Evolutionary conservation across 768 basidiomycete genomes (phyloP), one percentile per base, ranked within the genome.

Genomic region (Lyophyllum decastes): DNA sequence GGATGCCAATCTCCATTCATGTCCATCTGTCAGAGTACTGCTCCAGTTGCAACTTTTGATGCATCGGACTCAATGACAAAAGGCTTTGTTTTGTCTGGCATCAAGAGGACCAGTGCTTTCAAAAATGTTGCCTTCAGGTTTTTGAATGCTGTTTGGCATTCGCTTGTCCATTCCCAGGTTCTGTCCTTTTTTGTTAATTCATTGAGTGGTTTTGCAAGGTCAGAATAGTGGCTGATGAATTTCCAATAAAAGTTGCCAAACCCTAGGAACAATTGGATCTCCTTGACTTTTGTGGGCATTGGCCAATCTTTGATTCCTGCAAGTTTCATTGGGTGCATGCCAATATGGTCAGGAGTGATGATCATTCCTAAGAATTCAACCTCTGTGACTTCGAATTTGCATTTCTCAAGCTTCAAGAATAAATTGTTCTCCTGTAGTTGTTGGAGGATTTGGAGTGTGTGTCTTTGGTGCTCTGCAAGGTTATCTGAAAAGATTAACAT

Each of bases 291-390:
- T 0, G 25, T 59, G 0, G 78, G 79, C 0, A 16, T 49, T 0
- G 73, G 77, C 79, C 81, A 82, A 0, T 76, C 65, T 0, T 25
- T 9, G 2, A 83, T 67, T 0, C 69, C 71, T 1, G 67, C 30
- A 0, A 82, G 50, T 60, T 82, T 82, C 0, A 52, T 51, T 0
- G 67, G 66, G 41, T 78, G 72, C 78, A 81, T 81, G 0, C 30
- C 14, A 3, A 80, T 52, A 2, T 66, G 41, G 0, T 60, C 58
- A 4, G 65, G 14, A 0, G 49, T 47, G 0, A 81, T 58, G 19
- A 79, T 68, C 0, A 66, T 46, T 4, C 78, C 73, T 0, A 80
- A 64, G 33, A 71, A 77, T 27, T 73, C 62, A 0, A 70, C 58
- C 27, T 66, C 22, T 0, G 1, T 24, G 6, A 26, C 25, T 2